Conservation (phyloP, 768 basidiomycete species). For the Suillus spraguei region DNA sequence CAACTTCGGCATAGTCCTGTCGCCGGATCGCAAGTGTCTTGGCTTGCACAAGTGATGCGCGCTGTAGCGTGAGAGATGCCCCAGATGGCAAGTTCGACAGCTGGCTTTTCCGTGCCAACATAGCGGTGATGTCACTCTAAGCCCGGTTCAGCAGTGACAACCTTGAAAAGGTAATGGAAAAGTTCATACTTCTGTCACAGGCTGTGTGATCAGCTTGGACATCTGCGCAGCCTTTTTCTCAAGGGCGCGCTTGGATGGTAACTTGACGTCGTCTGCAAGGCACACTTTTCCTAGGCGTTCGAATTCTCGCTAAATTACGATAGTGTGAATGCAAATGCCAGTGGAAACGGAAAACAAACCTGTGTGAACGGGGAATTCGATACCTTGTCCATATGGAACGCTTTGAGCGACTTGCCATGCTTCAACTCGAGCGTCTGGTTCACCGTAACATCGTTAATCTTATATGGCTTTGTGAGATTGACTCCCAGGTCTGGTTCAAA, state of each 20-base stretch:
- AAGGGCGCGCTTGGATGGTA: conserved; percentile 69
- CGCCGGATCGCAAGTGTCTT: conserved; percentile 77
- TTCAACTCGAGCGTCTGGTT: conserved; percentile 74
- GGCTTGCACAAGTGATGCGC: conserved; percentile 67
- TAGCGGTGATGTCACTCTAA: conserved; percentile 82
- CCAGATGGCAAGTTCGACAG: conserved; percentile 37
- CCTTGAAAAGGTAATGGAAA: conserved; percentile 9
- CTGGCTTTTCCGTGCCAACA: conserved; percentile 68
- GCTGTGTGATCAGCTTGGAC: conserved; percentile 55
- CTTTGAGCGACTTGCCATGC: conserved; percentile 66
- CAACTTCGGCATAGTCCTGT: conserved; percentile 66
- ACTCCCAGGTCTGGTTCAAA: conserved; percentile 48
- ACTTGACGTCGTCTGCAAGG: conserved; percentile 52
- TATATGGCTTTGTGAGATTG: conserved; percentile 66
- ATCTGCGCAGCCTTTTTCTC: conserved; percentile 70
- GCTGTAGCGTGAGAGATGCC: conserved; percentile 50
- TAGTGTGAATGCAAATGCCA: conserved; percentile 9
- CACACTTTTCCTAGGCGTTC: conserved; percentile 54
- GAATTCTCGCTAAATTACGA: conserved; percentile 64
- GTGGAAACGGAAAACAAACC: conserved; percentile 44
- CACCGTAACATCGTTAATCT: conserved; percentile 62
- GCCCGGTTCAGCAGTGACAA: conserved; percentile 16
- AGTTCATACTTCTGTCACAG: conserved; percentile 75
- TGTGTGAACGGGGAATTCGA: conserved; percentile 70
- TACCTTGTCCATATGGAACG: conserved; percentile 82